Evolutionary conservation across 108 stramenopile genomes (phyloP).

Genomic region (Pseudonitzschia pungens): DNA sequence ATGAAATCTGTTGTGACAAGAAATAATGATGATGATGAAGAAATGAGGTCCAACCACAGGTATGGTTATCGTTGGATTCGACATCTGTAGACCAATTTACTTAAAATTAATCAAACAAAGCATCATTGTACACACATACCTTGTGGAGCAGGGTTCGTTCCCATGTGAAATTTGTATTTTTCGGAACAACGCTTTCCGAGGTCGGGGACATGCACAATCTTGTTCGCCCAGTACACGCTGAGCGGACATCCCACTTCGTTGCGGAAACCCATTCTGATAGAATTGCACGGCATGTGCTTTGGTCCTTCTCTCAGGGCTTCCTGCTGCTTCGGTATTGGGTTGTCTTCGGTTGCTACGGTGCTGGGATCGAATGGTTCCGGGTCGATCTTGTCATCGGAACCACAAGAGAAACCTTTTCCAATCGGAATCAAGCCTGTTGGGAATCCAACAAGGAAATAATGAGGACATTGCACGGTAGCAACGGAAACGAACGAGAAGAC

Average conservation of each 20-base stretch:
- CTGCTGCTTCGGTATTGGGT: background rate
- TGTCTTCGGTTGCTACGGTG: slow-evolving; percentile 15
- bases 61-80: background rate
- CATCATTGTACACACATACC: background rate
- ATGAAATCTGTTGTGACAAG: slow-evolving; percentile 21
- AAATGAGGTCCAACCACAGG: background rate
- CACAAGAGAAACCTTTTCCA: slow-evolving; percentile 16
- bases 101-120: too few species aligned
- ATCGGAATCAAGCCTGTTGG: slow-evolving; percentile 30
- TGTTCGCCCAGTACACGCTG: slow-evolving; percentile 40
- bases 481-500: too few species aligned
- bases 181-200: slow-evolving; percentile 32
- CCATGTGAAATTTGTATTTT: slow-evolving; percentile 52
- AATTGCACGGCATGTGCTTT: slow-evolving; percentile 29
- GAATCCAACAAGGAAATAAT: too few species aligned
- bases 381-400: slow-evolving; percentile 22
- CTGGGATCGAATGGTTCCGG: slow-evolving; percentile 35
- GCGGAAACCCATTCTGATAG: slow-evolving; percentile 42
- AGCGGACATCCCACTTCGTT: slow-evolving; percentile 52
- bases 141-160: slow-evolving; percentile 38
- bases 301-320: slow-evolving; percentile 21
- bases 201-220: slow-evolving; percentile 25
- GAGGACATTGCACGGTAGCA: too few species aligned
- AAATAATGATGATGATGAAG: background rate
- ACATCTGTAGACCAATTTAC: too few species aligned